Conservation (phyloP, 2,329 filamentous ascomycete genomes). For the Ambrosiella cleistominuta region DNA sequence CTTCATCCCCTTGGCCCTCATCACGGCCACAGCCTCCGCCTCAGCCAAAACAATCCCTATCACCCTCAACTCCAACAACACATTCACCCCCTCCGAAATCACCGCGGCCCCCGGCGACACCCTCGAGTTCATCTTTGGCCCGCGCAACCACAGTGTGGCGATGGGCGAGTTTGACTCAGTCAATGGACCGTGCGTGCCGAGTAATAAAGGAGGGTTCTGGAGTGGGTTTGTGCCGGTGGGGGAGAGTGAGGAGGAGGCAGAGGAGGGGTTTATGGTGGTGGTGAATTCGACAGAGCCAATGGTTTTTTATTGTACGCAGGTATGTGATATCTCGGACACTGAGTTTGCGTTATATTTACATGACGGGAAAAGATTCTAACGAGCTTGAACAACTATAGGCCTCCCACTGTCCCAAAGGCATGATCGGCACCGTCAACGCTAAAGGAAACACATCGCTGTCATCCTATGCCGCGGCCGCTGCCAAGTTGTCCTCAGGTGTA, state of each 20-base stretch:
- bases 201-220: slow-evolving; percentile 26
- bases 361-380: neutral
- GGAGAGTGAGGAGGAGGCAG: slow-evolving; percentile 3
- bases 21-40: slow-evolving; percentile 5
- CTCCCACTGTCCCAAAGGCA: slow-evolving; percentile 19
- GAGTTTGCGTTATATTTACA: neutral
- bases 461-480: slow-evolving; percentile 7
- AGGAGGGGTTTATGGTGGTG: slow-evolving; percentile 17
- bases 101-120: slow-evolving; percentile 28
- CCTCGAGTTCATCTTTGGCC: slow-evolving; percentile 37
- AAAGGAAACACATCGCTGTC: slow-evolving; percentile 15
- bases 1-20: neutral
- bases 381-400: neutral
- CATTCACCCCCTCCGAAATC: slow-evolving; percentile 27
- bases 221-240: slow-evolving; percentile 23
- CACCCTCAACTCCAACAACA: slow-evolving; percentile 24
- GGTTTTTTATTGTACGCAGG: slow-evolving; percentile 19
- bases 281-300: slow-evolving; percentile 19
- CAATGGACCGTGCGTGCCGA: slow-evolving; percentile 25
- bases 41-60: slow-evolving; percentile 19
- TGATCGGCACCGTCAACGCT: slow-evolving; percentile 20
- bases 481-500: neutral
- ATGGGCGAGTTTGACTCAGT: slow-evolving; percentile 22
- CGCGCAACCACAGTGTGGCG: slow-evolving; percentile 31
- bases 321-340: neutral